phyloP scores from a whole-genome alignment of 768 basidiomycete species.

The Phlebiopsis gigantea region DNA sequence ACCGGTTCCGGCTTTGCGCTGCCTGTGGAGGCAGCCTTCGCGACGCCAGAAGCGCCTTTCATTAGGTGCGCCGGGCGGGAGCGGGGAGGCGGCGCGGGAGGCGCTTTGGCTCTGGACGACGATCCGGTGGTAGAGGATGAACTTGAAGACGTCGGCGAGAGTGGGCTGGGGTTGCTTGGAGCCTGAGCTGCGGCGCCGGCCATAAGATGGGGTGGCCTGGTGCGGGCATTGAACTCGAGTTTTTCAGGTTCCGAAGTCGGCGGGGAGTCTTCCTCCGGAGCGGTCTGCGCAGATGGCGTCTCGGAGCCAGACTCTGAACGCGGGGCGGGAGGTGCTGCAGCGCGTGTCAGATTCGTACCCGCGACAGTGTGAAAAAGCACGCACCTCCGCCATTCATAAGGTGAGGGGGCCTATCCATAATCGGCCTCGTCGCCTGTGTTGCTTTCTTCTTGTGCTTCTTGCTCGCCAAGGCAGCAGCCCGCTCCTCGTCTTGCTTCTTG shows the following conservation, averaged over 20 bases:
- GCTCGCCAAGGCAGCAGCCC: not conserved
- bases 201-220: no score
- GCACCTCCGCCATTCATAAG: not conserved
- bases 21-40: not conserved
- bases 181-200: no score
- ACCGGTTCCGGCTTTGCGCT: no score
- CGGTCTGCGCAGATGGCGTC: not conserved
- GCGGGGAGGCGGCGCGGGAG: not conserved
- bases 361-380: no score
- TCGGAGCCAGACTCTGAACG: not conserved
- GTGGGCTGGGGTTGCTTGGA: no score
- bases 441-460: conserved; percentile 5
- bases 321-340: not conserved
- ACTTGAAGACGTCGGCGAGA: no score
- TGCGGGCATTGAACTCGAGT: no score
- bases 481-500: not conserved
- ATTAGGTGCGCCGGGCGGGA: not conserved
- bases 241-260: no score
- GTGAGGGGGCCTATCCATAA: not conserved
- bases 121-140: no score
- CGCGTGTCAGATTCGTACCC: not conserved
- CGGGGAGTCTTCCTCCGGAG: no score
- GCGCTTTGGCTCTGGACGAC: no score
- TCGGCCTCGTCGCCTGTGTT: not conserved
- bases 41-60: not conserved